Evolutionary conservation across 2,329 filamentous ascomycete genomes (phyloP).

Genomic region (Calonectria honghensis): DNA sequence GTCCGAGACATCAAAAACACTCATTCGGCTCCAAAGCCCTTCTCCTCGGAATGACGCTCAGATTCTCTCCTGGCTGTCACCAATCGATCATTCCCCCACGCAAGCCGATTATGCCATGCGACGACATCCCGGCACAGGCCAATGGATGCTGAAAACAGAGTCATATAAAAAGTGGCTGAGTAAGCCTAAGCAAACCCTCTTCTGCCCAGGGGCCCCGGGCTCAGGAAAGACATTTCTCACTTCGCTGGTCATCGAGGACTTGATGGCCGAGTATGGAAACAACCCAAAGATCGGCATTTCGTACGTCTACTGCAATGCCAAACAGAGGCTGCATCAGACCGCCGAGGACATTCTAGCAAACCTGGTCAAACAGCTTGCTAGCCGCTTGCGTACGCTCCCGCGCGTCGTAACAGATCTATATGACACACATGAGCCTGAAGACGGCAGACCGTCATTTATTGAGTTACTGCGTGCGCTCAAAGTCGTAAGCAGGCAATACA

Average conservation of each 20-base stretch:
- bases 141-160: not conserved
- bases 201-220: constrained; percentile 11
- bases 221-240: constrained; percentile 15
- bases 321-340: constrained; percentile 3
- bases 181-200: constrained; percentile 5
- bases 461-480: constrained; percentile 4
- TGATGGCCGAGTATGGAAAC: constrained; percentile 3
- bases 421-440: constrained; percentile 5
- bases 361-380: constrained; percentile 7
- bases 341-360: constrained; percentile 10
- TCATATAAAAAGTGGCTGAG: constrained; percentile 22
- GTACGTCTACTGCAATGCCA: constrained; percentile 15
- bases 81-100: not conserved
- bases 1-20: not conserved
- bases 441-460: not conserved
- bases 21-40: constrained; percentile 5
- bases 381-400: not conserved
- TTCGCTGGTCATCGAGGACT: constrained; percentile 5
- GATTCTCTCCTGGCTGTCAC: constrained; percentile 4
- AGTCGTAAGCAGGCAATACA: not conserved
- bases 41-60: not conserved
- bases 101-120: not conserved
- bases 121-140: constrained; percentile 8
- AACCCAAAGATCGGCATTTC: not conserved
- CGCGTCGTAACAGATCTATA: not conserved